Evolutionary conservation across 1,284 basidiomycete species (phyloP).

Genomic region (Trichosporon faecale): DNA sequence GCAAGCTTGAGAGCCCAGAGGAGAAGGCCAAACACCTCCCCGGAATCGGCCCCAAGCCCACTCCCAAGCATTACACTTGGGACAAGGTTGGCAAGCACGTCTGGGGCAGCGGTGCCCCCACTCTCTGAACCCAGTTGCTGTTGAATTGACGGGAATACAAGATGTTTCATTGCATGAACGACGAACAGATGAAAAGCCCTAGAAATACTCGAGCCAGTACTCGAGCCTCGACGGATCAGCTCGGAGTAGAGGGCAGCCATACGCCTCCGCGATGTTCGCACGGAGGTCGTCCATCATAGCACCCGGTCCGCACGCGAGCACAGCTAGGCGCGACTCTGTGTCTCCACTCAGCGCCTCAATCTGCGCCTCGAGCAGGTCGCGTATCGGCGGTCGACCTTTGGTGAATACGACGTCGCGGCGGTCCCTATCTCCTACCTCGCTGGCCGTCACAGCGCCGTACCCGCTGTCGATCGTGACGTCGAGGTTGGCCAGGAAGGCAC

Average conservation of each 20-base stretch:
- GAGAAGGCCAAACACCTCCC: background rate
- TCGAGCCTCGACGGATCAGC: constrained; percentile 24
- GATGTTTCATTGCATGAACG: background rate
- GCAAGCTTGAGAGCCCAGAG: background rate
- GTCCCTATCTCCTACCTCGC: background rate
- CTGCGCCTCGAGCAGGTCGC: constrained; percentile 17
- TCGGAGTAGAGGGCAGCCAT: constrained; percentile 26
- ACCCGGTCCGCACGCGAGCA: constrained; percentile 36
- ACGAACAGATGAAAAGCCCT: background rate
- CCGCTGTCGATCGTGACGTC: background rate
- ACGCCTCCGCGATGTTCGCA: constrained; percentile 21
- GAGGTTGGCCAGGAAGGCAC: background rate
- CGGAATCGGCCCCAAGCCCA: background rate
- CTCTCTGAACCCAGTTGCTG: no score
- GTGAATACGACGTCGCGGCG: background rate
- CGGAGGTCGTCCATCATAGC: constrained; percentile 41
- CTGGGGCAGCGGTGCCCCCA: no score
- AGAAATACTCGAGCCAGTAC: constrained; percentile 36
- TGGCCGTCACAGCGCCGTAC: background rate
- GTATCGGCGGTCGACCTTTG: constrained; percentile 30
- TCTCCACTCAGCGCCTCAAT: constrained; percentile 16
- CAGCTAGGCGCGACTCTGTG: constrained; percentile 25
- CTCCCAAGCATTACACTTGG: background rate
- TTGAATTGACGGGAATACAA: no score
- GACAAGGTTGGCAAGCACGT: background rate